Base-by-base conservation (phyloP, 257 asterid species). In the Penstemon eatonii region DNA sequence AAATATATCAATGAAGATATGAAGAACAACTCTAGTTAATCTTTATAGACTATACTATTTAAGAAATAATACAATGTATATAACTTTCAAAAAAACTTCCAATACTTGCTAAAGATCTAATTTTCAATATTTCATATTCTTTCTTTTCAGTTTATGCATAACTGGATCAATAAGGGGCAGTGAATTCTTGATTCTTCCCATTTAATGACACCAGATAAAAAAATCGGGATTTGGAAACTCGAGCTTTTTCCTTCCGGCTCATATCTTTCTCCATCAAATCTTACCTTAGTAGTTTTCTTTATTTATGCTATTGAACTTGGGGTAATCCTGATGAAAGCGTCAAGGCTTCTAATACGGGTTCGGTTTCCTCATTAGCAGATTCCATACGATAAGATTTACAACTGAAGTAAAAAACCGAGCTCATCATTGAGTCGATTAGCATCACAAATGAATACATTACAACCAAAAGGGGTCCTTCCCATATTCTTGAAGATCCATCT, bases 381-480 rank as follows among this genome's bases (percentile, higher is more conserved):
- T 88, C 96, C 87, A 80, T 56, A 56, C 96, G 83, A 77, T 68
- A 87, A 9, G 94, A 85, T 81, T 93, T 93, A 77, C 99, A 93
- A 63, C 96, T 87, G 87, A 90, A 93, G 88, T 93, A 93, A 84
- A 90, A 93, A 67, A 90, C 95, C 1, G 91, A 66, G 69, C 84
- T 90, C 95, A 86, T 93, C 97, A 93, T 93, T 15, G 91, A 85
- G 74, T 93, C 96, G 4, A 90, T 79, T 60, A 90, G 87, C 81
- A 83, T 82, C 73, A 93, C 85, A 59, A 90, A 87, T 2, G 97
- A 90, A 70, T 85, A 90, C 95, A 93, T 83, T 55, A 87, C 18
- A 18, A 93, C 96, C 85, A 93, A 75, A 70, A 93, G 89, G 0
- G 99, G 99, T 4, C 99, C 96, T 84, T 93, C 97, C 99, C 97